Conservation (phyloP, 768 basidiomycete genomes). For the Lanmaoa pseudosensibilis region DNA sequence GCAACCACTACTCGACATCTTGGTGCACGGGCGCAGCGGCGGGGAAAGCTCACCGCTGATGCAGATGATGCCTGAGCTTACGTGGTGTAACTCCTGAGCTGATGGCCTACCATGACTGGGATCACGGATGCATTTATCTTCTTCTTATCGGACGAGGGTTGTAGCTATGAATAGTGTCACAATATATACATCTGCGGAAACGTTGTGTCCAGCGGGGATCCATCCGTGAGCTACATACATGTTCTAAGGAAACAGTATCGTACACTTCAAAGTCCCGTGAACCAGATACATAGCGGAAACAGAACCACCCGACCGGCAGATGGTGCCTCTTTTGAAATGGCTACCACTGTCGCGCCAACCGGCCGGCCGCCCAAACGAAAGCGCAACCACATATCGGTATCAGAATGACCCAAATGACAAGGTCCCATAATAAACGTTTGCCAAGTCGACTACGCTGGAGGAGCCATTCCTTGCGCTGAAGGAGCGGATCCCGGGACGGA, state of each 20-base stretch:
- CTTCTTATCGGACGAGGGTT: neutral
- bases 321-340: neutral
- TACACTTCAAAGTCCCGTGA: constrained; percentile 8
- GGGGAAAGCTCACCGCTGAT: neutral
- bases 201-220: neutral
- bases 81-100: neutral
- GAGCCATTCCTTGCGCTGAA: constrained; percentile 83
- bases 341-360: constrained; percentile 54
- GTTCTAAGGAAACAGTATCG: neutral
- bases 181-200: neutral
- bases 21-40: neutral
- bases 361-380: constrained; percentile 57
- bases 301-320: constrained; percentile 9
- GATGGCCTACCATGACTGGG: neutral
- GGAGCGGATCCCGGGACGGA: constrained; percentile 60
- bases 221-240: constrained; percentile 1
- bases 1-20: no score
- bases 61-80: neutral
- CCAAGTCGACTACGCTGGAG: constrained; percentile 74
- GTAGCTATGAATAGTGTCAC: neutral
- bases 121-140: neutral
- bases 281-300: neutral
- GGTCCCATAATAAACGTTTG: constrained; percentile 77
- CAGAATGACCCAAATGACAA: constrained; percentile 77
- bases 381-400: constrained; percentile 58